These are phyloP conservation scores for Tetracentron sinense DNA, from an alignment of 164 flowering plant species.

Conservation along the genomic window DNA sequence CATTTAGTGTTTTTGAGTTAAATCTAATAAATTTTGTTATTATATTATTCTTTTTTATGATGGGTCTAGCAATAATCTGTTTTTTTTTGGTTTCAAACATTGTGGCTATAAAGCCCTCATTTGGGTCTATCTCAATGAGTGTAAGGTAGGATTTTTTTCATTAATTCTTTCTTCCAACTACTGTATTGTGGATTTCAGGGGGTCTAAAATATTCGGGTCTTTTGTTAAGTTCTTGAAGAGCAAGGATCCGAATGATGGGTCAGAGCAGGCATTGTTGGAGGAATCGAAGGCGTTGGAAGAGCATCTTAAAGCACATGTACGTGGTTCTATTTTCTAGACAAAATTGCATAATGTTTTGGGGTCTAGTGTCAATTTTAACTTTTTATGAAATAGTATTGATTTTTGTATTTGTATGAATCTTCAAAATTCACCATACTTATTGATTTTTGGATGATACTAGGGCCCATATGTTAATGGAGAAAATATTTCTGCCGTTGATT, in stretches of 20 bases:
- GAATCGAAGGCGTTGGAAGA: slow-evolving; percentile 79
- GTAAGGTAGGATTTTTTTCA: too few relatives aligned
- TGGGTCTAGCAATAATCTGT: too few relatives aligned
- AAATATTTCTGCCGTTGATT: slow-evolving; percentile 74
- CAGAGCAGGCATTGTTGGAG: slow-evolving; percentile 72
- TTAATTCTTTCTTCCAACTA: background rate
- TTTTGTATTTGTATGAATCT: too few relatives aligned
- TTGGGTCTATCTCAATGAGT: background rate
- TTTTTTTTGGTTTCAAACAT: background rate
- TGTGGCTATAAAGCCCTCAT: background rate
- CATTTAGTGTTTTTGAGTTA: too few relatives aligned
- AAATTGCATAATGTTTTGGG: background rate
- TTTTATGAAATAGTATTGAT: too few relatives aligned
- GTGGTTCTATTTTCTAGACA: slow-evolving; percentile 6
- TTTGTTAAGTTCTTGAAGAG: slow-evolving; percentile 76
- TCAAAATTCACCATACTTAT: too few relatives aligned
- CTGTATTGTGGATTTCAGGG: slow-evolving; percentile 34
- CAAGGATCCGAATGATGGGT: slow-evolving; percentile 82
- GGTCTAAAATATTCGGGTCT: slow-evolving; percentile 65
- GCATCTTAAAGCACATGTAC: slow-evolving; percentile 79
- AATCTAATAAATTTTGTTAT: too few relatives aligned
- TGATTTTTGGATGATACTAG: slow-evolving; percentile 22
- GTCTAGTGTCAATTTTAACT: too few relatives aligned
- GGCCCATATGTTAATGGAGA: slow-evolving; percentile 83
- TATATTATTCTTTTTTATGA: too few relatives aligned